Conservation (phyloP, 345 rosid genomes). For the Durio zibethinus region DNA sequence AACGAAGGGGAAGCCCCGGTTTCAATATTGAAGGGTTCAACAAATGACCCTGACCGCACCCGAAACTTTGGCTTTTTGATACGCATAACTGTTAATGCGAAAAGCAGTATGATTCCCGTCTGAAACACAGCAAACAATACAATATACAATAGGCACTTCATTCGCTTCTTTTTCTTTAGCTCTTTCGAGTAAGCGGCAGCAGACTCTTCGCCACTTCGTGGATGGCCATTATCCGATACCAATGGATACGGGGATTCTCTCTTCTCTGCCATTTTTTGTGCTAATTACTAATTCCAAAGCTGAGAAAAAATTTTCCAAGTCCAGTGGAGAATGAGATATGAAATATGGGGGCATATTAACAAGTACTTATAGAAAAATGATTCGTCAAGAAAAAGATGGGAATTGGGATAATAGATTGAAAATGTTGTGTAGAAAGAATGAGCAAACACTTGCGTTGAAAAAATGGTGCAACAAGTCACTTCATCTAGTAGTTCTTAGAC, state of each 20-base stretch:
- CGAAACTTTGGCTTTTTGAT: background rate
- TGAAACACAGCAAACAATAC: constrained; percentile 8
- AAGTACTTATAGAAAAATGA: background rate
- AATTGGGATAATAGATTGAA: background rate
- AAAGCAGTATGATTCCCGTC: constrained; percentile 2
- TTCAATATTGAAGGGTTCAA: background rate
- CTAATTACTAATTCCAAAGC: background rate
- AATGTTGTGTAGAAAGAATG: background rate
- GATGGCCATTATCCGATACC: background rate
- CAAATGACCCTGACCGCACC: background rate
- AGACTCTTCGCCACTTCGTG: background rate
- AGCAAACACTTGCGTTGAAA: background rate
- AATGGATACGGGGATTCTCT: constrained; percentile 7
- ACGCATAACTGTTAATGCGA: background rate
- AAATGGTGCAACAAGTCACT: background rate
- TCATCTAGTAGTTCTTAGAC: background rate
- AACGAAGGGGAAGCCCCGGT: background rate
- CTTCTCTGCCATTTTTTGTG: constrained; percentile 1
- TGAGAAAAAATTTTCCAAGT: background rate
- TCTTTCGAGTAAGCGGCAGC: background rate
- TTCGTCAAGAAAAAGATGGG: background rate
- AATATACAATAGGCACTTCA: background rate
- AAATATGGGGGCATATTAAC: background rate
- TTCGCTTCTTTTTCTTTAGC: background rate
- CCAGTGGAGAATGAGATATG: background rate